These are phyloP conservation scores for Scleroderma bovista DNA, from an alignment of 768 basidiomycete genomes.

Conservation along the genomic window DNA sequence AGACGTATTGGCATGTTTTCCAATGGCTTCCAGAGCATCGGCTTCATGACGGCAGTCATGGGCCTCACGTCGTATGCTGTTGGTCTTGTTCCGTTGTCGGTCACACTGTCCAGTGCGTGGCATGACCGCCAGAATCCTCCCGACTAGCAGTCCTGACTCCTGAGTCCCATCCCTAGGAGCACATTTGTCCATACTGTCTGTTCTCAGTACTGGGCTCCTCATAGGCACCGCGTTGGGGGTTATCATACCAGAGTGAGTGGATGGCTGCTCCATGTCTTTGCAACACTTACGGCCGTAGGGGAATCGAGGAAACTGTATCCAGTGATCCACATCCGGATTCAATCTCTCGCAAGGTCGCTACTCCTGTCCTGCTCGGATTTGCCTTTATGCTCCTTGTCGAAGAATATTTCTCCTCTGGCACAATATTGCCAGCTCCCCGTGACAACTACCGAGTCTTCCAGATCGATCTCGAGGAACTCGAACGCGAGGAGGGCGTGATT, in stretches of 20 bases:
- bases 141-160: constrained; percentile 16
- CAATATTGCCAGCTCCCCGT: constrained; percentile 31
- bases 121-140: constrained; percentile 2
- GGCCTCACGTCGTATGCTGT: constrained; percentile 59
- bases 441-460: constrained; percentile 43
- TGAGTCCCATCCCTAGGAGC: constrained; percentile 40
- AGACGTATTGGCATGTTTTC: constrained; percentile 23
- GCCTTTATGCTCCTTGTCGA: constrained; percentile 57
- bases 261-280: not conserved
- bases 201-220: constrained; percentile 76
- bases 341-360: constrained; percentile 50
- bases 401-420: constrained; percentile 51
- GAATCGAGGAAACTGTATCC: constrained; percentile 56
- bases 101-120: constrained; percentile 58
- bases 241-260: constrained; percentile 86
- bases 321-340: constrained; percentile 33
- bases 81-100: constrained; percentile 72
- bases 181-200: constrained; percentile 43
- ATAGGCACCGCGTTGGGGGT: constrained; percentile 88
- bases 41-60: constrained; percentile 52
- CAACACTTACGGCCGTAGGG: constrained; percentile 38
- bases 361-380: constrained; percentile 61
- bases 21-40: constrained; percentile 17
- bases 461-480: constrained; percentile 56
- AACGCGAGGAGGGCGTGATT: constrained; percentile 33